These are phyloP conservation scores for Evernia prunastri DNA, from an alignment of 495 filamentous ascomycete genomes.

Conservation along the genomic window DNA sequence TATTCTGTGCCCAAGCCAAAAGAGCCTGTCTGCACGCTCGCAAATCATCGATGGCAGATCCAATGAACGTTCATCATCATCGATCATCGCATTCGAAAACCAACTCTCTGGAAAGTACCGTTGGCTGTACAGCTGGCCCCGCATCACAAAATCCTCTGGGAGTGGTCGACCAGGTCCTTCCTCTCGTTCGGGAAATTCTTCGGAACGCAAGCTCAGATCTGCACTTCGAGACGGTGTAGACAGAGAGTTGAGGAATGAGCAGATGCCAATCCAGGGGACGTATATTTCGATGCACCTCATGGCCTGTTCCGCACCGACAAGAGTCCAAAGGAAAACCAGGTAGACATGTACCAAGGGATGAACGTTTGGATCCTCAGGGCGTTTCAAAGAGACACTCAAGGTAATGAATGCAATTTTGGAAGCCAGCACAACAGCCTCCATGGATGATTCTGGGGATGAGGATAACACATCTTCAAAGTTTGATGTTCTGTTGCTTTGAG, in stretches of 20 bases:
- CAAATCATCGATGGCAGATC: slow-evolving; percentile 60
- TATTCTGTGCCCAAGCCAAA: slow-evolving; percentile 62
- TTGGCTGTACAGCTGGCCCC: slow-evolving; percentile 57
- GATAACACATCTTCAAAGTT: not conserved
- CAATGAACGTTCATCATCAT: slow-evolving; percentile 69
- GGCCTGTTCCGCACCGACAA: slow-evolving; percentile 46
- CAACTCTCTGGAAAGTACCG: slow-evolving; percentile 62
- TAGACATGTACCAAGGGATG: slow-evolving; percentile 62
- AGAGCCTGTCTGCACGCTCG: slow-evolving; percentile 62
- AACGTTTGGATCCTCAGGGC: slow-evolving; percentile 55
- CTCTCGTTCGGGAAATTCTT: slow-evolving; percentile 47
- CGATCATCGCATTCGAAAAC: slow-evolving; percentile 61
- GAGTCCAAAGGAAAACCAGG: slow-evolving; percentile 61
- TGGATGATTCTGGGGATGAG: not conserved
- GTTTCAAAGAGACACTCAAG: slow-evolving; percentile 49
- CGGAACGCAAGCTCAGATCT: slow-evolving; percentile 42
- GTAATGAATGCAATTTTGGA: slow-evolving; percentile 42
- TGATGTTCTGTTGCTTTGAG: not conserved
- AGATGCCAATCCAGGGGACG: slow-evolving; percentile 63
- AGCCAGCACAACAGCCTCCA: slow-evolving; percentile 28
- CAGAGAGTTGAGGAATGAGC: slow-evolving; percentile 61
- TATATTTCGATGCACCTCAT: slow-evolving; percentile 46
- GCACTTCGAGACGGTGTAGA: slow-evolving; percentile 36
- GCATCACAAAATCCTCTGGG: slow-evolving; percentile 76
- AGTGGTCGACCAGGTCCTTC: slow-evolving; percentile 54